Base-by-base conservation (phyloP, 2,329 filamentous ascomycete genomes). In the Fusarium hostae region DNA sequence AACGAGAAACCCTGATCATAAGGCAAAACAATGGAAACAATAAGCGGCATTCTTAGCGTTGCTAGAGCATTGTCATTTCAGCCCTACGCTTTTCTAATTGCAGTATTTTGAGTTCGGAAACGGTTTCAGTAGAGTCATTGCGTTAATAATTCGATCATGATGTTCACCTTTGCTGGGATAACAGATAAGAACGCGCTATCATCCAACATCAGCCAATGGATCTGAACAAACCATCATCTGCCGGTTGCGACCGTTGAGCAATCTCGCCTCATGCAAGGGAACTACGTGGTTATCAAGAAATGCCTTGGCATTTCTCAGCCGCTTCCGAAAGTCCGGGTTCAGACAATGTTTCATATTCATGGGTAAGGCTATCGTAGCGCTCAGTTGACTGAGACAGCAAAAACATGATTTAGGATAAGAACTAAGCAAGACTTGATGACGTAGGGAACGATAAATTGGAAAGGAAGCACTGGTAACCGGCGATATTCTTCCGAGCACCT, bases 11-110 rank as follows among this genome's bases (percentile, higher is more conserved):
- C 39, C 39, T 43, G 40, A 47, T 26, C 30, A 39, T 37, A 32
- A 63, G 40, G 63, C 64, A 67, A 43, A 24, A 26, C 57, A 45
- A 37, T 35, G 28, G 10, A 51, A 34, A 62, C 34, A 51, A 63
- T 37, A 57, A 63, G 34, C 63, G 39, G 24, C 43, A 68, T 56
- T 57, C 59, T 50, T 39, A 47, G 62, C 48, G 40, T 59, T 66
- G 61, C 34, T n/a, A 37, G 50, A 44, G 44, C 44, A 34, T 50
- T 63, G 47, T 55, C 30, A 20, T 32, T 35, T 67, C 65, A 68
- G 65, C 65, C 65, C 50, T 68, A 67, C 41, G 54, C 64, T 54
- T 41, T 37, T 37, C 18, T 20, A 35, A 66, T 52, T 59, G 39
- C 44, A 52, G 52, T 47, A 43, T 22, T 63, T 35, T 40, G 44